Evolutionary conservation across 495 filamentous ascomycete genomes (phyloP), one percentile per base, ranked within the genome.

Genomic region (Letharia columbiana): DNA sequence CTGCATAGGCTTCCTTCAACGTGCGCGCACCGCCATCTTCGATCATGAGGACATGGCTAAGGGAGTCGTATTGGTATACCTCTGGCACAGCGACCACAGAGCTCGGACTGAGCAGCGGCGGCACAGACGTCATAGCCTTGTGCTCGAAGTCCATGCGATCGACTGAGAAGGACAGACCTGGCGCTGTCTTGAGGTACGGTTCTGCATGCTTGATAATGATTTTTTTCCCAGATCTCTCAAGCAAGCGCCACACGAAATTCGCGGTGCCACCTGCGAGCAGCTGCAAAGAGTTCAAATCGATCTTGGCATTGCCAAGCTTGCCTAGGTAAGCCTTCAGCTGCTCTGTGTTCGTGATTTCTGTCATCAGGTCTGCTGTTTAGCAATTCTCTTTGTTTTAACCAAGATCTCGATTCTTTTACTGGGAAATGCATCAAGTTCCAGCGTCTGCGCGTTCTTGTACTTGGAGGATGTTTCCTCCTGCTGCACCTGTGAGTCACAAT

Each of bases 161-260:
- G 60, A 67, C 64, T 18, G 73, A 67, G 35, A 76, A 71, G 33
- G 72, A 65, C 52, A 74, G 69, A 33, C 39, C 39, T 11, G 54
- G 17, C 35, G 67, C 68, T 20, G 62, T 44, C 23, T 60, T 64
- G 33, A 77, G 54, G 62, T 72, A 76, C 13, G 75, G 71, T 37
- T 71, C 73, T 59, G 73, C 74, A 63, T 77, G 75, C 56, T 77
- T 77, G 52, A 75, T 67, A 60, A 77, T 73, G 40, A 66, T 44
- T 18, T 67, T 61, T 18, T n/a, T 41, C 60, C 60, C 69, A 33
- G 64, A 13, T 23, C 42, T n/a, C 9, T 59, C 62, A 20, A 33
- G 66, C 23, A 73, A 44, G 40, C 75, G 75, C 62, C 62, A 77
- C 57, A 74, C 70, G 65, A 69, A 75, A 64, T 77, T 77, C 28